phyloP scores from a whole-genome alignment of 495 filamentous ascomycete genomes.

The Cercophora scortea region DNA sequence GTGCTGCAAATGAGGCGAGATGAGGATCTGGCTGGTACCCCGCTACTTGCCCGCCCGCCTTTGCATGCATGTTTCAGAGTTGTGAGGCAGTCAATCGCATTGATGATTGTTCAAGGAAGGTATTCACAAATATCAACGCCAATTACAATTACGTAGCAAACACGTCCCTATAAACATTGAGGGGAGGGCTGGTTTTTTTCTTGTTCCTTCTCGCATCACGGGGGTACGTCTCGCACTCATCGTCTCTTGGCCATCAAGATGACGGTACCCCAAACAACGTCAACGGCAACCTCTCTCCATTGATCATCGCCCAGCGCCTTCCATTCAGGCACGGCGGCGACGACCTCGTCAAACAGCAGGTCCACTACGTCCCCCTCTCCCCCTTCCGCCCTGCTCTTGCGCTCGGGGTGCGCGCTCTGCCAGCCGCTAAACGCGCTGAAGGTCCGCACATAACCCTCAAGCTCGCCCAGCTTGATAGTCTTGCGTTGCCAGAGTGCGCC shows the following conservation, averaged over 20 bases:
- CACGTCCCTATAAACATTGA: too few species aligned
- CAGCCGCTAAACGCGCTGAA: conserved; percentile 49
- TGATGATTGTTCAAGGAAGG: too few species aligned
- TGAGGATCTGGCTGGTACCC: too few species aligned
- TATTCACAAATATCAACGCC: too few species aligned
- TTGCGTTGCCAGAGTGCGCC: conserved; percentile 44
- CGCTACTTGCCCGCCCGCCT: too few species aligned
- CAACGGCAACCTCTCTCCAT: conserved; percentile 42
- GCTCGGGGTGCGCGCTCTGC: conserved; percentile 40
- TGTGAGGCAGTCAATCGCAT: too few species aligned
- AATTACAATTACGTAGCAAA: too few species aligned
- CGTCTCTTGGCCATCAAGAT: conserved; percentile 45
- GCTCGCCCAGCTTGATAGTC: conserved; percentile 43
- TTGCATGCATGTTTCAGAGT: too few species aligned
- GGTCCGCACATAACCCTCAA: conserved; percentile 49
- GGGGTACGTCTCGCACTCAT: neutral
- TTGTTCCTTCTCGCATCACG: too few species aligned
- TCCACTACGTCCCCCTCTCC: conserved; percentile 48
- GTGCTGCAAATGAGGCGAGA: too few species aligned
- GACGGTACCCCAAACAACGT: conserved; percentile 48
- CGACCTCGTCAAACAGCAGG: conserved; percentile 46
- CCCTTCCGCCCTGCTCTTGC: conserved; percentile 36
- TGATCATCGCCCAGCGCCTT: conserved; percentile 33
- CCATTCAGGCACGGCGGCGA: conserved; percentile 41
- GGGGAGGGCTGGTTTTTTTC: too few species aligned